Evolutionary conservation across 179 eudicot genomes (phyloP).

Genomic region (Patellifolia procumbens): DNA sequence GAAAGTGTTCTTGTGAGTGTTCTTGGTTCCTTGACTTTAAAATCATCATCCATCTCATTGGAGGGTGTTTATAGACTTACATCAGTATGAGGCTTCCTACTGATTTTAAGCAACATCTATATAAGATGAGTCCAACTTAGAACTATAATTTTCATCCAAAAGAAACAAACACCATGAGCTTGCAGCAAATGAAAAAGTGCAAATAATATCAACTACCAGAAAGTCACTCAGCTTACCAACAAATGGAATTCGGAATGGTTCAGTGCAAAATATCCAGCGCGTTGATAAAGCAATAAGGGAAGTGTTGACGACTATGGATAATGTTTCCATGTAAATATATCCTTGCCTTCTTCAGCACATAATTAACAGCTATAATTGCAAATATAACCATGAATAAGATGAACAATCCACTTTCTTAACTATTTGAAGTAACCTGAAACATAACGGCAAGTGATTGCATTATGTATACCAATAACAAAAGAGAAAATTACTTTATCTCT

Average conservation of each 20-base stretch:
- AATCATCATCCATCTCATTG: too few relatives aligned
- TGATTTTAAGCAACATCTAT: background rate
- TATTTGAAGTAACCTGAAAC: slow-evolving; percentile 91
- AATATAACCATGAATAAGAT: slow-evolving; percentile 91
- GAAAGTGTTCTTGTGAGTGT: too few relatives aligned
- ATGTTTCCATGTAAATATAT: slow-evolving; percentile 13
- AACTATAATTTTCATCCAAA: background rate
- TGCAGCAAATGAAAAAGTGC: background rate
- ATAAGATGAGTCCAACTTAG: background rate
- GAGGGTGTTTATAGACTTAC: too few relatives aligned
- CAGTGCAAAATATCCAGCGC: slow-evolving; percentile 95
- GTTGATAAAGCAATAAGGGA: slow-evolving; percentile 94
- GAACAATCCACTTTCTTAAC: slow-evolving; percentile 99
- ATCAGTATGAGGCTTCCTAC: background rate
- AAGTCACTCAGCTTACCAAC: slow-evolving; percentile 79
- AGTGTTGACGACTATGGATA: slow-evolving; percentile 98
- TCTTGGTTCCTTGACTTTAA: too few relatives aligned
- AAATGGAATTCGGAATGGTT: slow-evolving; percentile 97
- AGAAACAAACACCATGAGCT: background rate
- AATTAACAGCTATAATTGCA: slow-evolving; percentile 97
- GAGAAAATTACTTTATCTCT: slow-evolving; percentile 63
- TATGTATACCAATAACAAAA: background rate
- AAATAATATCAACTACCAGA: background rate
- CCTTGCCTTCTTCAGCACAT: slow-evolving; percentile 93
- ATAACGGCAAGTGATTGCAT: slow-evolving; percentile 11